These are phyloP conservation scores for Chalaropsis ovoidea DNA, from an alignment of 2,329 filamentous ascomycete species.

Conservation along the genomic window DNA sequence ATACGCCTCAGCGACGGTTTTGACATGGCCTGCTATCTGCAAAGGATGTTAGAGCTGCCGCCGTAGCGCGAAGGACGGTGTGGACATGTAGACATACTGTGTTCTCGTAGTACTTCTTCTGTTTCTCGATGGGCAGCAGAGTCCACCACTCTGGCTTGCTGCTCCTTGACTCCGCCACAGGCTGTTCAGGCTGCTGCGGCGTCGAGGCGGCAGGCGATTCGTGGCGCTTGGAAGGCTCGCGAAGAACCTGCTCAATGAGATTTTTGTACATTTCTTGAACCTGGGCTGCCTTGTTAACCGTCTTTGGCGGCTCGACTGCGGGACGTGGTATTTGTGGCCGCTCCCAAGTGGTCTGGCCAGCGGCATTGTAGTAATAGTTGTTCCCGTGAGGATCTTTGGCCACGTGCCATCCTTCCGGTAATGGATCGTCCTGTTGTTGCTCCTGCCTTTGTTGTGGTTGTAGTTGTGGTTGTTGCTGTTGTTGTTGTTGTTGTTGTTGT, in stretches of 20 bases:
- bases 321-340: constrained; percentile 53
- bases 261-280: constrained; percentile 69
- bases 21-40: constrained; percentile 74
- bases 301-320: constrained; percentile 47
- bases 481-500: constrained; percentile 11
- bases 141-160: constrained; percentile 54
- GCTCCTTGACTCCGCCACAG: constrained; percentile 48
- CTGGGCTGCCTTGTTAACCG: constrained; percentile 50
- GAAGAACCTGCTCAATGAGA: constrained; percentile 75
- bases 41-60: not conserved
- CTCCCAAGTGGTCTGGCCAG: constrained; percentile 71
- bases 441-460: constrained; percentile 14
- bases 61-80: not conserved
- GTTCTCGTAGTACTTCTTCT: constrained; percentile 90
- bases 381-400: constrained; percentile 60
- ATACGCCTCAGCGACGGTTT: constrained; percentile 77
- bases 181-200: constrained; percentile 56
- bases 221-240: constrained; percentile 40
- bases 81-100: constrained; percentile 51
- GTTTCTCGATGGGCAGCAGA: constrained; percentile 63
- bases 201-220: constrained; percentile 35
- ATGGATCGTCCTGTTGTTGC: constrained; percentile 33
- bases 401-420: constrained; percentile 80
- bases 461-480: not conserved
- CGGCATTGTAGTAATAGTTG: constrained; percentile 76